phyloP scores from a whole-genome alignment of 345 rosid species.

The Salix udensis region DNA sequence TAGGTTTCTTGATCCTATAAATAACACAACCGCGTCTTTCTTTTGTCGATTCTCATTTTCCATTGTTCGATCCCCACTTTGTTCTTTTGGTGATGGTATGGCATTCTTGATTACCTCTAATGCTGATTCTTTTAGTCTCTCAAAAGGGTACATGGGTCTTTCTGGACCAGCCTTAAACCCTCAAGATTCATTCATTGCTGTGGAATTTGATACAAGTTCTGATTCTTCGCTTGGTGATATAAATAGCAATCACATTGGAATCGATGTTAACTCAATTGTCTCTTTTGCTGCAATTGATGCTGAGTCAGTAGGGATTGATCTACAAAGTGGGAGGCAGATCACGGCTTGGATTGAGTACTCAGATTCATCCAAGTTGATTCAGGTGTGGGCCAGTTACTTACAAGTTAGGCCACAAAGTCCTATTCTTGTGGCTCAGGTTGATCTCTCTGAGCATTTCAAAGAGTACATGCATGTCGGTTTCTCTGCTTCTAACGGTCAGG shows the following conservation, averaged over 20 bases:
- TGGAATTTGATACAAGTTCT: slow-evolving; percentile 68
- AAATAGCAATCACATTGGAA: slow-evolving; percentile 60
- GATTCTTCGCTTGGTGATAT: slow-evolving; percentile 56
- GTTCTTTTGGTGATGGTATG: slow-evolving; percentile 73
- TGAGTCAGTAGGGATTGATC: slow-evolving; percentile 48
- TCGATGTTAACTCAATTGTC: slow-evolving; percentile 46
- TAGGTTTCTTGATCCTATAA: slow-evolving; percentile 50
- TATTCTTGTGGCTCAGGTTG: slow-evolving; percentile 50
- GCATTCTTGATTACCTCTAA: slow-evolving; percentile 76
- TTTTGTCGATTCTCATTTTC: slow-evolving; percentile 64
- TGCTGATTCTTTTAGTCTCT: slow-evolving; percentile 57
- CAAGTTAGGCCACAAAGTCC: slow-evolving; percentile 50
- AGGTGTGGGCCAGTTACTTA: slow-evolving; percentile 60
- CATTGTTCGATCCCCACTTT: slow-evolving; percentile 45
- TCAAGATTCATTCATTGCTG: slow-evolving; percentile 58
- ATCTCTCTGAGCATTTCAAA: slow-evolving; percentile 51
- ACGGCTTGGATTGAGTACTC: slow-evolving; percentile 74
- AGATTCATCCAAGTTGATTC: slow-evolving; percentile 46
- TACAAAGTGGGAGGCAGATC: slow-evolving; percentile 50
- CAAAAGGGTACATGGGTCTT: slow-evolving; percentile 63
- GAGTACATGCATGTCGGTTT: slow-evolving; percentile 86
- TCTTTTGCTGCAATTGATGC: slow-evolving; percentile 60
- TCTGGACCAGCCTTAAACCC: slow-evolving; percentile 40
- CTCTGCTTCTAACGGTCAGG: slow-evolving; percentile 69
- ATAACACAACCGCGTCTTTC: slow-evolving; percentile 56